These are phyloP conservation scores for Penicillium pulvis DNA, from an alignment of 495 filamentous ascomycete species.

Conservation along the genomic window DNA sequence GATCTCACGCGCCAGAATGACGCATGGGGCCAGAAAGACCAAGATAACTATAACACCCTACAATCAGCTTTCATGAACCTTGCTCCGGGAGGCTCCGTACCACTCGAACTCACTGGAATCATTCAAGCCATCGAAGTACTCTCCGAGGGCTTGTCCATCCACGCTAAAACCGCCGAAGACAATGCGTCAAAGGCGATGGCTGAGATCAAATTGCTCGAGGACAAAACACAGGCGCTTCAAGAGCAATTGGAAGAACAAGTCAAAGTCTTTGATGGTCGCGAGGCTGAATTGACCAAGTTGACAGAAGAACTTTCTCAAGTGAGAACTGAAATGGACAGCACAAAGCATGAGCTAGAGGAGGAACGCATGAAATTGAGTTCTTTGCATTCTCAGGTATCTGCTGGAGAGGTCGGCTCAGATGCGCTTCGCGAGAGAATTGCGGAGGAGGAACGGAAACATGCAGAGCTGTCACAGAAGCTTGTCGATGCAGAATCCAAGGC, in stretches of 20 bases:
- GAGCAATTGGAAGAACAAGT: constrained; percentile 40
- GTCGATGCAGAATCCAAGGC: constrained; percentile 65
- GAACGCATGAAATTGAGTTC: constrained; percentile 64
- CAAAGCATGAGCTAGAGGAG: constrained; percentile 66
- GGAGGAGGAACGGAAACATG: constrained; percentile 67
- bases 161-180: constrained; percentile 43
- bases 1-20: constrained; percentile 49
- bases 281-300: constrained; percentile 40
- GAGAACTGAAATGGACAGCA: constrained; percentile 55
- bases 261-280: constrained; percentile 48
- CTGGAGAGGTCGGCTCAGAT: constrained; percentile 79
- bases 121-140: constrained; percentile 64
- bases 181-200: constrained; percentile 36
- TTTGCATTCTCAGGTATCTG: constrained; percentile 67
- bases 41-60: constrained; percentile 56
- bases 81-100: constrained; percentile 54
- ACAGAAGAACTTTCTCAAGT: constrained; percentile 53
- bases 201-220: constrained; percentile 52
- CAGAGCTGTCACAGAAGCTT: constrained; percentile 62
- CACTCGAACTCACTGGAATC: constrained; percentile 60
- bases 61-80: constrained; percentile 64
- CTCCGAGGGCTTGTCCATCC: constrained; percentile 56
- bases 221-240: constrained; percentile 46
- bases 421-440: constrained; percentile 68
- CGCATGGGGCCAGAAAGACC: constrained; percentile 52